These are phyloP conservation scores for Raddia guianensis DNA, from an alignment of 176 grass and related monocot genomes.

Conservation along the genomic window DNA sequence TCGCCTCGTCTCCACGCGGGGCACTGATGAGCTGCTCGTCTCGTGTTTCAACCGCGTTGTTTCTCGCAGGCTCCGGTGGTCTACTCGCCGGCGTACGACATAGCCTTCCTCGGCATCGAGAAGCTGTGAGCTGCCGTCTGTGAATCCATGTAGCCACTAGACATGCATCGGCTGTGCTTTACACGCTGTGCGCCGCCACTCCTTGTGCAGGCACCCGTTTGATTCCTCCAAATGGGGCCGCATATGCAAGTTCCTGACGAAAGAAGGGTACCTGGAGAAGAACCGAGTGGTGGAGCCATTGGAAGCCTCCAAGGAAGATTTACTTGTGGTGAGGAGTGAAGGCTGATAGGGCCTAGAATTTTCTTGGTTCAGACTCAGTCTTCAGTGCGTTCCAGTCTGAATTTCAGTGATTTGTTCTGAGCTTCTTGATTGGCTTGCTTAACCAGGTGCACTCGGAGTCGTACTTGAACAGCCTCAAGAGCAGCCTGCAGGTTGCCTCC, in stretches of 20 bases:
- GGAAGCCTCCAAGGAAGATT: conserved; percentile 85
- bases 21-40: neutral
- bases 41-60: neutral
- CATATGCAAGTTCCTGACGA: conserved; percentile 67
- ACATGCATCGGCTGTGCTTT: neutral
- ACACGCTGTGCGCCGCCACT: neutral
- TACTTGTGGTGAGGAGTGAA: conserved; percentile 82
- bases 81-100: conserved; percentile 81
- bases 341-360: neutral
- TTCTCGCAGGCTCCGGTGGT: conserved; percentile 64
- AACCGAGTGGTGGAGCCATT: conserved; percentile 64
- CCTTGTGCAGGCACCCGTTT: conserved; percentile 80
- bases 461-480: conserved; percentile 72
- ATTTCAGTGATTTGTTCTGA: neutral
- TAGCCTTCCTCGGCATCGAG: conserved; percentile 86
- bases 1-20: neutral
- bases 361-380: neutral
- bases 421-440: neutral
- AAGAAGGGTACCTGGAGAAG: conserved; percentile 72
- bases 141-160: neutral
- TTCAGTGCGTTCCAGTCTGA: neutral
- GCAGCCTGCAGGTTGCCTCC: conserved; percentile 72
- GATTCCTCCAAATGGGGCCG: conserved; percentile 96
- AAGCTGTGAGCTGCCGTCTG: conserved; percentile 65
- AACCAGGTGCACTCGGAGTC: conserved; percentile 75